Conservation (phyloP, 495 filamentous ascomycete species). For the Annulohypoxylon bovei region DNA sequence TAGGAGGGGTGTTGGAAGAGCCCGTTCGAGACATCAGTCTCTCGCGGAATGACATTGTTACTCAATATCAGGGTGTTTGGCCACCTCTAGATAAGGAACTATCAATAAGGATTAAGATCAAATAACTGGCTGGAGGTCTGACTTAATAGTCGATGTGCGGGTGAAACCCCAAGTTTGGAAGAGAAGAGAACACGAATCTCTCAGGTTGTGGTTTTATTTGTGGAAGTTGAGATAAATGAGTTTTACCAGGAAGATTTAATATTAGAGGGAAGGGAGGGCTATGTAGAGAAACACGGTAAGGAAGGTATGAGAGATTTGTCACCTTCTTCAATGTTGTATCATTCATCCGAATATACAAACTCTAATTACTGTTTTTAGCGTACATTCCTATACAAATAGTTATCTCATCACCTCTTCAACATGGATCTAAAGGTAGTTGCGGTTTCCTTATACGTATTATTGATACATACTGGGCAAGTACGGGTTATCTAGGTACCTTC, state of each 20-base stretch:
- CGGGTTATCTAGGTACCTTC: background rate
- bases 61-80: background rate
- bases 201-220: too few species aligned
- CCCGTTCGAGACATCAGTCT: background rate
- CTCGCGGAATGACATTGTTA: slow-evolving; percentile 10
- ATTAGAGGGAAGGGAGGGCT: background rate
- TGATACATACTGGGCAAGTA: background rate
- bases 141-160: background rate
- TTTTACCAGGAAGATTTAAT: background rate
- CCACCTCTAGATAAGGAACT: background rate
- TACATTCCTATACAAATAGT: background rate
- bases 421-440: background rate
- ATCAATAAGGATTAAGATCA: background rate
- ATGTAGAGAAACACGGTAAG: too few species aligned
- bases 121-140: background rate
- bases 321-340: background rate
- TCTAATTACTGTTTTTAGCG: background rate
- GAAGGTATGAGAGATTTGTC: background rate
- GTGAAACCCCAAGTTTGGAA: background rate
- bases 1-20: background rate
- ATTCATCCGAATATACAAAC: background rate
- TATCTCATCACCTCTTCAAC: background rate
- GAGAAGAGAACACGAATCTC: too few species aligned
- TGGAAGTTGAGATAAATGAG: background rate
- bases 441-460: background rate